phyloP scores from a whole-genome alignment of 2,329 filamentous ascomycete genomes.

The Corinectria fuckeliana region DNA sequence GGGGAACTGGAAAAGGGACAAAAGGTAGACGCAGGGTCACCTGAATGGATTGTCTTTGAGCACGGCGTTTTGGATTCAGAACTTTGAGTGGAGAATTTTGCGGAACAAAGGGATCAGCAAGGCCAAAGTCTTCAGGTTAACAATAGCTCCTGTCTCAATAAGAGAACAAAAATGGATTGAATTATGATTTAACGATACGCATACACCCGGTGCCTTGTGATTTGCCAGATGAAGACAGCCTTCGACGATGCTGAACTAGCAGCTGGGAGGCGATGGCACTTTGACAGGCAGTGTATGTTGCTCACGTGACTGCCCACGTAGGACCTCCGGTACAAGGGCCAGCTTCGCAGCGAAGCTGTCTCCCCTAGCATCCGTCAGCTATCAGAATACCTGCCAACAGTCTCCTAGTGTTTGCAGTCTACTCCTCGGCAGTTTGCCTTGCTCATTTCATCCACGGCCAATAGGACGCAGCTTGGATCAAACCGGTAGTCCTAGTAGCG shows the following conservation, averaged over 20 bases:
- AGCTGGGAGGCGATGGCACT: too few species aligned
- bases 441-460: slow-evolving; percentile 31
- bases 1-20: not conserved
- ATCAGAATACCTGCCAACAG: not conserved
- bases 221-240: not conserved
- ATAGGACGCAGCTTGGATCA: slow-evolving; percentile 20
- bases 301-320: not conserved
- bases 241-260: not conserved
- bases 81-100: not conserved
- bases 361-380: not conserved
- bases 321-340: not conserved
- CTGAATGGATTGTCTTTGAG: not conserved
- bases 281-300: not conserved
- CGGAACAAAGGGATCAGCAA: not conserved
- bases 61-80: not conserved
- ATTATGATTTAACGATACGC: not conserved
- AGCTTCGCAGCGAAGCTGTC: too few species aligned
- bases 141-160: not conserved
- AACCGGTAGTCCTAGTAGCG: slow-evolving; percentile 25
- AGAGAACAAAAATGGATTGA: not conserved
- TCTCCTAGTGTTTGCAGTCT: not conserved
- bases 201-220: not conserved
- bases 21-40: not conserved
- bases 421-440: slow-evolving; percentile 8
- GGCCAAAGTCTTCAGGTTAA: not conserved